Conservation (phyloP, 345 rosid species). For the Luvunga scandens region DNA sequence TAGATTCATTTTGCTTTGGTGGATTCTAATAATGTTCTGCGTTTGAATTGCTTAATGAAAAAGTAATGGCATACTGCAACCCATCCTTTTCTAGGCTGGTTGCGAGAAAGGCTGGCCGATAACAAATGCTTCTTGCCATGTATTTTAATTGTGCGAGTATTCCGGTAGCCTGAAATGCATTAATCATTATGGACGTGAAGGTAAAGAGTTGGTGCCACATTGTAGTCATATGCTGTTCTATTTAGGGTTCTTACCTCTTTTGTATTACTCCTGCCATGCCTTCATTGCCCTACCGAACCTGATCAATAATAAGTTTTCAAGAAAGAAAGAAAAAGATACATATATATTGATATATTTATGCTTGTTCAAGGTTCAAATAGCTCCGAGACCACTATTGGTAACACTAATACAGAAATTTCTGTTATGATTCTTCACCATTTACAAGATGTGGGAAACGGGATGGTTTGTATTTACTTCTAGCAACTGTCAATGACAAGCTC, state of each 20-base stretch:
- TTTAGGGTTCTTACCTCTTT: too few species aligned
- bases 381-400: background rate
- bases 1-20: background rate
- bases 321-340: too few species aligned
- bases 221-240: too few species aligned
- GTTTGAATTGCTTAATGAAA: background rate
- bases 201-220: too few species aligned
- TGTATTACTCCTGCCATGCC: too few species aligned
- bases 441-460: background rate
- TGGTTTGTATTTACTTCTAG: too few species aligned
- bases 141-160: background rate
- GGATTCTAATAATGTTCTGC: background rate
- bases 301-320: too few species aligned
- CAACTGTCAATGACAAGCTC: background rate
- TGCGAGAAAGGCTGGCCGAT: background rate
- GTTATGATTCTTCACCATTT: background rate
- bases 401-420: too few species aligned
- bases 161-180: background rate
- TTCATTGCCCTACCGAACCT: too few species aligned
- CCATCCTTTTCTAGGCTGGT: background rate
- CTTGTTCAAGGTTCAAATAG: background rate
- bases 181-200: background rate
- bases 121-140: background rate
- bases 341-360: background rate
- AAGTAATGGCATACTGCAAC: background rate